phyloP scores from a whole-genome alignment of 108 stramenopile genomes.

The Stephanodiscus triporus region DNA sequence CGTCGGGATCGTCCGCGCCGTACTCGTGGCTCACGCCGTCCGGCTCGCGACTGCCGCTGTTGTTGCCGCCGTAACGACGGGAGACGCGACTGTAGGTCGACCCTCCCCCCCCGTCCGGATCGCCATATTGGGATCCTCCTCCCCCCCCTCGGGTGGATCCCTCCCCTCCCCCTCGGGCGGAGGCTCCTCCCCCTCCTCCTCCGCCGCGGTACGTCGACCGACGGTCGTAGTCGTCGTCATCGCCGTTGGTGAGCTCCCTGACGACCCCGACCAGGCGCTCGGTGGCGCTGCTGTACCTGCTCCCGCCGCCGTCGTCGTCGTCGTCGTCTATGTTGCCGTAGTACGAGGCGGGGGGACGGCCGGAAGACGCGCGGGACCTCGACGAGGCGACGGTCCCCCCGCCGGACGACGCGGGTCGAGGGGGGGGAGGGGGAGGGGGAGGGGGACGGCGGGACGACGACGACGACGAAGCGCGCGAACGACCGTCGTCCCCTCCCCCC shows the following conservation, averaged over 20 bases:
- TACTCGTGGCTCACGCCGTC: slow-evolving; percentile 33
- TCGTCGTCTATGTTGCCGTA: neutral
- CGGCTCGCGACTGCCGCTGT: slow-evolving; percentile 22
- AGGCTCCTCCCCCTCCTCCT: neutral
- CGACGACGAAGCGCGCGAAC: slow-evolving; percentile 9
- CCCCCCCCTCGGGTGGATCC: too few species aligned
- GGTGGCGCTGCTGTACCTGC: slow-evolving; percentile 24
- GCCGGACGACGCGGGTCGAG: neutral
- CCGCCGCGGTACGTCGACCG: neutral
- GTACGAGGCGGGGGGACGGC: neutral
- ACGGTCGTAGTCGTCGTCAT: neutral
- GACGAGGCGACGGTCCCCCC: slow-evolving; percentile 19
- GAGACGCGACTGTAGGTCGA: too few species aligned
- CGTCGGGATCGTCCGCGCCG: slow-evolving; percentile 48
- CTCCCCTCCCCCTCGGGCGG: too few species aligned
- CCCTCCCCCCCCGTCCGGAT: too few species aligned
- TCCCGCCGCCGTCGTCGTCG: slow-evolving; percentile 11
- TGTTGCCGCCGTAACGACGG: neutral
- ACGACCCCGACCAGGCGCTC: slow-evolving; percentile 20
- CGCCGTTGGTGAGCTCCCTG: slow-evolving; percentile 17
- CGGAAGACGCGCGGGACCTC: slow-evolving; percentile 20
- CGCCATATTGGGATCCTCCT: too few species aligned
- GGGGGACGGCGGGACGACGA: slow-evolving; percentile 10
- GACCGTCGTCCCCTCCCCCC: too few species aligned
- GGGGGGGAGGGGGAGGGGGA: slow-evolving; percentile 8